Conservation (phyloP, 1,139 yeast genomes). For the Arxiozyma bovina region DNA sequence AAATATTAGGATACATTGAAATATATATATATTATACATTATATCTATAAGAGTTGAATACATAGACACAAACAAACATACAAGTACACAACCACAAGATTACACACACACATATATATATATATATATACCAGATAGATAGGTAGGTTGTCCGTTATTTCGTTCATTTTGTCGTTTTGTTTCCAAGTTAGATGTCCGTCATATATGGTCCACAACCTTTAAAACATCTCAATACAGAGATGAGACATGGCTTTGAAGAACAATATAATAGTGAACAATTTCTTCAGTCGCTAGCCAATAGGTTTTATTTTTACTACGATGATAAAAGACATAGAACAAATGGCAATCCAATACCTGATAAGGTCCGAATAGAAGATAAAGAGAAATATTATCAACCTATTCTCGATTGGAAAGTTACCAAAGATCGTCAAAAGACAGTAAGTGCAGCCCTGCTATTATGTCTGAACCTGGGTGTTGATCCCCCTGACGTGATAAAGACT, state of each 20-base stretch:
- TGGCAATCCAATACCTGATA: slow-evolving; percentile 69
- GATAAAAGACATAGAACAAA: slow-evolving; percentile 88
- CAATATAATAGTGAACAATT: slow-evolving; percentile 56
- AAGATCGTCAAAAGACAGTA: slow-evolving; percentile 89
- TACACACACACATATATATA: too few relatives aligned
- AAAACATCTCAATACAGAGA: slow-evolving; percentile 44
- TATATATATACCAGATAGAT: too few relatives aligned
- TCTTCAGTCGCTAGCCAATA: slow-evolving; percentile 55
- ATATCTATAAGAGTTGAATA: too few relatives aligned
- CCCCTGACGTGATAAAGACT: slow-evolving; percentile 91
- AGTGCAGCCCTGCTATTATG: slow-evolving; percentile 88
- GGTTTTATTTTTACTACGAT: slow-evolving; percentile 72
- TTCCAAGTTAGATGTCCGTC: slow-evolving; percentile 15
- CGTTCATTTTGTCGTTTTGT: not conserved
- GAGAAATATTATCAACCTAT: slow-evolving; percentile 58
- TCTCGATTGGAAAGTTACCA: slow-evolving; percentile 83
- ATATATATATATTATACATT: too few relatives aligned
- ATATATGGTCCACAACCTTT: slow-evolving; percentile 30
- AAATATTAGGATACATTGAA: too few relatives aligned
- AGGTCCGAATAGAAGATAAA: slow-evolving; percentile 37
- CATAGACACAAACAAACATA: too few relatives aligned
- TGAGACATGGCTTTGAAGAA: slow-evolving; percentile 77
- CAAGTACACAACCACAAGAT: too few relatives aligned
- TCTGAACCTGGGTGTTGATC: slow-evolving; percentile 89
- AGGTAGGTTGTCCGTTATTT: not conserved